Percentiles rank a stretch among this genome's conserved stretches.
Conservation (phyloP, 306 rosid species). For the Gastrolobium villosum region DNA sequence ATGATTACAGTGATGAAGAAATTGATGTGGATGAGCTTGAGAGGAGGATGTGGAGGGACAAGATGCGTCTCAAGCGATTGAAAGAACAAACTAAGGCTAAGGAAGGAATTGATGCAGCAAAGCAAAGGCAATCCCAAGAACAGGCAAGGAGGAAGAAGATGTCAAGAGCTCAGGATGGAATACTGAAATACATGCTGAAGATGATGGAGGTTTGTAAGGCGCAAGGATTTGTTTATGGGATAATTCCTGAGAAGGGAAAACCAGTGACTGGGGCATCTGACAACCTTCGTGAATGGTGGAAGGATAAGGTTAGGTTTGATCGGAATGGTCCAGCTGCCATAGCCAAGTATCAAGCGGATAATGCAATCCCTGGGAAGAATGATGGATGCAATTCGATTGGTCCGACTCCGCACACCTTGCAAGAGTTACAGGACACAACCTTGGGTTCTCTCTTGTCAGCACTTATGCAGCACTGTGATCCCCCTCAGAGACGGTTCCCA, state of each 20-base stretch:
- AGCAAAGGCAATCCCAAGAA: slow-evolving; percentile 79
- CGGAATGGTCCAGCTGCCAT: slow-evolving; percentile 94
- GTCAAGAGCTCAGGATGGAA: slow-evolving; percentile 93
- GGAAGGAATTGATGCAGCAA: slow-evolving; percentile 69
- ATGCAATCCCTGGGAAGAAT: slow-evolving; percentile 63
- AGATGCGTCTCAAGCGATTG: slow-evolving; percentile 65
- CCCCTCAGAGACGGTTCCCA: slow-evolving; percentile 88
- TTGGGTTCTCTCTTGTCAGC: slow-evolving; percentile 89
- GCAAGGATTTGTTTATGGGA: slow-evolving; percentile 91
- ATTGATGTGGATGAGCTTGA: slow-evolving; percentile 76
- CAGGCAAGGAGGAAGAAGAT: slow-evolving; percentile 93
- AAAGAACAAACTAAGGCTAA: slow-evolving; percentile 71
- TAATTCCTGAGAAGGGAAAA: slow-evolving; percentile 89
- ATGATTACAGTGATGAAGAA: slow-evolving; percentile 76
- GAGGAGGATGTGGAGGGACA: slow-evolving; percentile 83
- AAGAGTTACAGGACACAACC: slow-evolving; percentile 88
- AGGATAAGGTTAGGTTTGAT: slow-evolving; percentile 88
- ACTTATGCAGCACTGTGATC: slow-evolving; percentile 93
- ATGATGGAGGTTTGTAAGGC: slow-evolving; percentile 97
- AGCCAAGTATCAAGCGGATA: slow-evolving; percentile 75
- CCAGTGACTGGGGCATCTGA: slow-evolving; percentile 90
- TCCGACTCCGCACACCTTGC: slow-evolving; percentile 83
- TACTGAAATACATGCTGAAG: slow-evolving; percentile 86
- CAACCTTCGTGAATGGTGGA: slow-evolving; percentile 97
- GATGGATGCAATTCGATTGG: slow-evolving; percentile 71